Evolutionary conservation across 352 stramenopile genomes (phyloP).

Genomic region (Aphanomyces astaci): DNA sequence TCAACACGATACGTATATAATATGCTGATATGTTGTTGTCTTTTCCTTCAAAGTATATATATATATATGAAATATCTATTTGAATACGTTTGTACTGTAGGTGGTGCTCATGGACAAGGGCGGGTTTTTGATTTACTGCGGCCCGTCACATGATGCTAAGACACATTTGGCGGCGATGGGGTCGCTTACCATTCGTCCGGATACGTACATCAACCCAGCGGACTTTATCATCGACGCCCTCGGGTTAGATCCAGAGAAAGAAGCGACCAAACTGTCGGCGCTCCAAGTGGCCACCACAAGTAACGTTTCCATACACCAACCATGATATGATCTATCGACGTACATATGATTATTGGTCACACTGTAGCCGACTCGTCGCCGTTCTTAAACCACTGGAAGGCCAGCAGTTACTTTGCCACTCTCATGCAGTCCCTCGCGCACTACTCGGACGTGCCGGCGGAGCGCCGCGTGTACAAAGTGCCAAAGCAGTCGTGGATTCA

Average conservation of each 20-base stretch:
- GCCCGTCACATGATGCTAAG: not conserved
- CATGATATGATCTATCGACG: too few species aligned
- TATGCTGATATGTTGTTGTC: too few species aligned
- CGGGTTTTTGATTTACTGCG: slow-evolving; percentile 21
- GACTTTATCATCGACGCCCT: slow-evolving; percentile 28
- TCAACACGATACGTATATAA: too few species aligned
- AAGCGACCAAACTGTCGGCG: not conserved
- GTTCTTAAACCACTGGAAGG: slow-evolving; percentile 15
- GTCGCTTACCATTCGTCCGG: slow-evolving; percentile 7
- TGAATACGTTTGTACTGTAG: not conserved
- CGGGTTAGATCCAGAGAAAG: slow-evolving; percentile 13
- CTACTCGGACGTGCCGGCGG: not conserved
- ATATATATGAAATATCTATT: too few species aligned
- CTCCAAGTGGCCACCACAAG: not conserved
- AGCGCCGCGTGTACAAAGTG: not conserved
- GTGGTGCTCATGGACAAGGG: slow-evolving; percentile 19
- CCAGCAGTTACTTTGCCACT: not conserved
- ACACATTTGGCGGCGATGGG: slow-evolving; percentile 5
- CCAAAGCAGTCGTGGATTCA: slow-evolving; percentile 23
- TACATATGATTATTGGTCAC: not conserved
- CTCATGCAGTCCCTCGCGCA: slow-evolving; percentile 11
- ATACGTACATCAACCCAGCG: too few species aligned
- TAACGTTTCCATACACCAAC: too few species aligned
- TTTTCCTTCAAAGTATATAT: too few species aligned
- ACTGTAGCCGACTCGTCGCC: not conserved